These are phyloP conservation scores for Aspergillus sp. DNA, from an alignment of 2,329 filamentous ascomycete species.

Conservation along the genomic window DNA sequence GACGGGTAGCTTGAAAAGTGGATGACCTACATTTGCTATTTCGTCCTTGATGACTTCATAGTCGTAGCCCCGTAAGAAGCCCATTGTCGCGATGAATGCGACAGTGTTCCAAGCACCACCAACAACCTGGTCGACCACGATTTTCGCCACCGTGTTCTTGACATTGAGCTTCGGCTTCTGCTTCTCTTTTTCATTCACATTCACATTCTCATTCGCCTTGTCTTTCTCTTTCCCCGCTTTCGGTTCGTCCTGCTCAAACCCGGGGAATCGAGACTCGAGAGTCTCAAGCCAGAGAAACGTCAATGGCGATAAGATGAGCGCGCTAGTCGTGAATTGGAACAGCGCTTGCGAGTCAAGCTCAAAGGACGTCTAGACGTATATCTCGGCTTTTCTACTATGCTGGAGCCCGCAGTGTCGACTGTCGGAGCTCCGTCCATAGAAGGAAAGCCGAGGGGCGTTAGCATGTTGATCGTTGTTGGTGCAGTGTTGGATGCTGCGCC, in stretches of 20 bases:
- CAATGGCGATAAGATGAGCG: slow-evolving; percentile 55
- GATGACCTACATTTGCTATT: slow-evolving; percentile 31
- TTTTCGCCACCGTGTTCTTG: slow-evolving; percentile 50
- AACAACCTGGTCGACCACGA: slow-evolving; percentile 58
- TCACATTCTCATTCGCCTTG: slow-evolving; percentile 8
- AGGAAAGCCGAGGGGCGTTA: too few relatives aligned
- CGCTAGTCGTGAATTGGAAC: slow-evolving; percentile 55
- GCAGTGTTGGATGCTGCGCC: too few relatives aligned
- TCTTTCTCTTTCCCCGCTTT: neutral
- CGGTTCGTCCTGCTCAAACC: slow-evolving; percentile 22
- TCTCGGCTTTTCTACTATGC: neutral
- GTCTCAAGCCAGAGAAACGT: slow-evolving; percentile 61
- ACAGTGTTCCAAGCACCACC: slow-evolving; percentile 58
- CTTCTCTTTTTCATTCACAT: slow-evolving; percentile 7
- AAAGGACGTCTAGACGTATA: slow-evolving; percentile 38
- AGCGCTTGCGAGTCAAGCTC: slow-evolving; percentile 51
- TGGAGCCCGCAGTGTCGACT: neutral
- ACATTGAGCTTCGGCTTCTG: slow-evolving; percentile 26
- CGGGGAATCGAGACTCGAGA: slow-evolving; percentile 55
- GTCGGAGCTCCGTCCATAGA: too few relatives aligned
- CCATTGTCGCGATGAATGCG: slow-evolving; percentile 57
- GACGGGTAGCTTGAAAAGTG: neutral
- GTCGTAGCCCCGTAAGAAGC: slow-evolving; percentile 44
- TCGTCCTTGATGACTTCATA: slow-evolving; percentile 32
- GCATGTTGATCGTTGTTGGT: too few relatives aligned